Evolutionary conservation across 2,329 filamentous ascomycete species (phyloP).

Genomic region (Paraconiothyrium brasiliense): DNA sequence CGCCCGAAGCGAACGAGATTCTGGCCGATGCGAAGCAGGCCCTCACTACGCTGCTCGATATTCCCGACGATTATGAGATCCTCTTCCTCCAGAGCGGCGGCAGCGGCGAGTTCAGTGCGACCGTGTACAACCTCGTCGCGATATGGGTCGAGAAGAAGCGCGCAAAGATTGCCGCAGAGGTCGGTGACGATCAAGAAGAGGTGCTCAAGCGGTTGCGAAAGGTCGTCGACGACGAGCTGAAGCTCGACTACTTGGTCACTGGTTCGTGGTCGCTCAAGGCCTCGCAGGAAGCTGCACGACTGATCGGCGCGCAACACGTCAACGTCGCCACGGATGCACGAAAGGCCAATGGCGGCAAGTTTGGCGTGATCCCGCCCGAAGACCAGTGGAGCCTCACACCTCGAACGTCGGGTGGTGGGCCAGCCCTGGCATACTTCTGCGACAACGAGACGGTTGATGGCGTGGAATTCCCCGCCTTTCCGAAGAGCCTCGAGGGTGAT

Average conservation of each 20-base stretch:
- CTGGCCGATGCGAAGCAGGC: constrained; percentile 80
- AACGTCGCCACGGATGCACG: constrained; percentile 78
- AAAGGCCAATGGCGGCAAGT: constrained; percentile 77
- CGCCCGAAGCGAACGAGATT: constrained; percentile 78
- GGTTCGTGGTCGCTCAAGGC: constrained; percentile 93
- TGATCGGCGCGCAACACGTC: constrained; percentile 80
- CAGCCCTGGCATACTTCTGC: constrained; percentile 85
- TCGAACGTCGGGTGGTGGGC: constrained; percentile 64
- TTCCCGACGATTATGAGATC: constrained; percentile 87
- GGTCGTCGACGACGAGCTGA: constrained; percentile 74
- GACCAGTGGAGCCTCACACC: constrained; percentile 76
- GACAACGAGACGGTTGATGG: constrained; percentile 96
- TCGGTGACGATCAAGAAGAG: constrained; percentile 64
- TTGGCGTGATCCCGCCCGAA: constrained; percentile 82
- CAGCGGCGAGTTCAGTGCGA: constrained; percentile 84
- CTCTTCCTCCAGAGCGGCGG: constrained; percentile 90
- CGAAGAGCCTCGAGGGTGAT: constrained; percentile 71
- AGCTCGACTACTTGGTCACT: constrained; percentile 89
- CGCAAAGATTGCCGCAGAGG: constrained; percentile 65
- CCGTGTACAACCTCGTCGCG: constrained; percentile 83
- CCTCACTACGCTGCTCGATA: constrained; percentile 77
- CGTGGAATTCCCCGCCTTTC: constrained; percentile 84
- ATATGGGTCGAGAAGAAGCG: constrained; percentile 80
- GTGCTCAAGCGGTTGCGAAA: constrained; percentile 69
- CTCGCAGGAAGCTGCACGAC: constrained; percentile 78